A percentile compares a stretch with the other conserved stretches of the same genome.
Evolutionary conservation across 768 basidiomycete genomes (phyloP).

Genomic region (Termitomyces sp.): DNA sequence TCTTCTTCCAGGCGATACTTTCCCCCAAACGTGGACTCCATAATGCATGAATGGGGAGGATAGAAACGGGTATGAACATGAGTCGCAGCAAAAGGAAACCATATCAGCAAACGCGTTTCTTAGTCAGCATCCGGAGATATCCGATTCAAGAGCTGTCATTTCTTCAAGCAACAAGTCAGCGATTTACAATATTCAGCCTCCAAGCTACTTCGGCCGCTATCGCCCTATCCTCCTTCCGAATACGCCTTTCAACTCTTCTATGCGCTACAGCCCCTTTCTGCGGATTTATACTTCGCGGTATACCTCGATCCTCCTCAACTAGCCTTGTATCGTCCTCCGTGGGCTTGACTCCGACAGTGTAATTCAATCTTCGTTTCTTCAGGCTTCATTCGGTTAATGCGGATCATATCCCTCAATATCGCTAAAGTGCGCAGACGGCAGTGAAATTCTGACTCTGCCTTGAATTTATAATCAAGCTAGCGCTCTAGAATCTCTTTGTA

Average conservation of each 20-base stretch:
- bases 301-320: conserved; percentile 1
- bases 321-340: background rate
- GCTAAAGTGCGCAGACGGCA: conserved; percentile 5
- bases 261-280: background rate
- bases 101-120: conserved; percentile 17
- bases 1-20: conserved; percentile 78
- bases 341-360: conserved; percentile 5
- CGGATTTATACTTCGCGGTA: background rate
- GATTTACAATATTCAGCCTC: no score
- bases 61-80: background rate
- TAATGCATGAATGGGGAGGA: conserved; percentile 8
- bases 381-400: background rate
- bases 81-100: background rate
- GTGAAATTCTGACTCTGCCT: conserved; percentile 6
- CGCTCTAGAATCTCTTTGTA: conserved; percentile 10
- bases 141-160: background rate
- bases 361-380: conserved; percentile 7
- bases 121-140: conserved; percentile 13
- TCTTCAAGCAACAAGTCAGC: no score
- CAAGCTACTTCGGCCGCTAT: no score
- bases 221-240: background rate
- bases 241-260: background rate
- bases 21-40: conserved; percentile 55
- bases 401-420: background rate
- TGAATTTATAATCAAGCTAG: background rate